Conservation (phyloP, 2,329 filamentous ascomycete species). For the Phoma sp. region DNA sequence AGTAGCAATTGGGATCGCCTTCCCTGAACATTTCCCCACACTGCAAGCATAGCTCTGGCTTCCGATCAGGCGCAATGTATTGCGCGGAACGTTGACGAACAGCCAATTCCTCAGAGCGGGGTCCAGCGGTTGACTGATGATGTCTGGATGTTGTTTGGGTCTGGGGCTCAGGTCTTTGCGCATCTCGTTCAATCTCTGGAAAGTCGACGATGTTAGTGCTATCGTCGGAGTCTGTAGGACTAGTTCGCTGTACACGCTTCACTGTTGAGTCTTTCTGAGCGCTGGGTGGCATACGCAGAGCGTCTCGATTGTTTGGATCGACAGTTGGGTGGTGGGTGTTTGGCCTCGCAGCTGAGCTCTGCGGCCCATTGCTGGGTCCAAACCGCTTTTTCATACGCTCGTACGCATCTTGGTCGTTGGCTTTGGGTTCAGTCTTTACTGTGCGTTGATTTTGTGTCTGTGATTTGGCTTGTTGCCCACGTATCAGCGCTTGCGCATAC, state of each 20-base stretch:
- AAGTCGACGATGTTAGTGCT: slow-evolving; percentile 18
- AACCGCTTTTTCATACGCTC: slow-evolving; percentile 18
- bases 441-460: not conserved
- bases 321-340: not conserved
- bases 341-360: not conserved
- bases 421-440: slow-evolving; percentile 10
- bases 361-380: not conserved
- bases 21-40: slow-evolving; percentile 21
- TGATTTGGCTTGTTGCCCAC: slow-evolving; percentile 11
- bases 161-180: not conserved
- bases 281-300: not conserved
- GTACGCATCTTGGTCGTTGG: slow-evolving; percentile 5
- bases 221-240: slow-evolving; percentile 16
- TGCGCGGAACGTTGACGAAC: not conserved
- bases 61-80: not conserved
- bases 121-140: not conserved
- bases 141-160: not conserved
- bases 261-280: slow-evolving; percentile 3
- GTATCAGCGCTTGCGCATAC: slow-evolving; percentile 32
- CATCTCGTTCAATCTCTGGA: slow-evolving; percentile 6
- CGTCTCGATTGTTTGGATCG: not conserved
- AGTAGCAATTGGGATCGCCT: slow-evolving; percentile 17
- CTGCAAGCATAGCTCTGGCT: slow-evolving; percentile 18
- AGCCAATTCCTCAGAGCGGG: not conserved
- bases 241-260: slow-evolving; percentile 17